These are phyloP conservation scores for Saccharomycopsis fermentans DNA, from an alignment of 805 yeast genomes.

Conservation along the genomic window DNA sequence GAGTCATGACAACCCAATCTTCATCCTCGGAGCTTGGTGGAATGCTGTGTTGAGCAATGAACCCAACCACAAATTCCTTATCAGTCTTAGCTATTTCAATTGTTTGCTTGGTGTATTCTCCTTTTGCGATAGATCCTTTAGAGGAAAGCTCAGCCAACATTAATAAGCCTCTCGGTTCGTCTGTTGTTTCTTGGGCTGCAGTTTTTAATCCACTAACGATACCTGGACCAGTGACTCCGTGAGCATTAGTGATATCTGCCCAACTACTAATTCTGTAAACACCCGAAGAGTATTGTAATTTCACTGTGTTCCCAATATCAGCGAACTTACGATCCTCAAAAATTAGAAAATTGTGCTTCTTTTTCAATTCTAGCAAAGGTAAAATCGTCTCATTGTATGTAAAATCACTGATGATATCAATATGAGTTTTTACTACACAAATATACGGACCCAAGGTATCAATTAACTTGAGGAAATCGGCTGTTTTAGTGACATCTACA, in stretches of 20 bases:
- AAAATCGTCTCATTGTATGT: constrained; percentile 65
- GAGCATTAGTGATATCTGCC: constrained; percentile 97
- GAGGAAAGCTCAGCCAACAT: constrained; percentile 95
- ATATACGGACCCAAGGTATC: constrained; percentile 86
- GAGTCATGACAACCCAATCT: constrained; percentile 96
- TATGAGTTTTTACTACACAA: constrained; percentile 87
- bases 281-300: constrained; percentile 87
- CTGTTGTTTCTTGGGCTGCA: constrained; percentile 56
- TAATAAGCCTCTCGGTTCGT: constrained; percentile 78
- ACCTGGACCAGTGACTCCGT: constrained; percentile 93
- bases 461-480: constrained; percentile 58
- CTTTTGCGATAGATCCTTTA: constrained; percentile 87
- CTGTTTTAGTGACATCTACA: constrained; percentile 75
- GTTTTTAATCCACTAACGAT: constrained; percentile 80
- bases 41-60: constrained; percentile 87
- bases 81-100: constrained; percentile 85
- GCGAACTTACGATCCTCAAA: constrained; percentile 98
- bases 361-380: constrained; percentile 63
- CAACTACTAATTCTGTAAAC: constrained; percentile 81
- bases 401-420: constrained; percentile 88
- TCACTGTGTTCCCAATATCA: constrained; percentile 96
- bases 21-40: constrained; percentile 75
- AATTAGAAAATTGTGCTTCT: constrained; percentile 78
- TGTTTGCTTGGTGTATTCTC: constrained; percentile 79
- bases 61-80: constrained; percentile 87